Base-by-base conservation (phyloP, 1,284 basidiomycete genomes). In the Trichosporon sp. region DNA sequence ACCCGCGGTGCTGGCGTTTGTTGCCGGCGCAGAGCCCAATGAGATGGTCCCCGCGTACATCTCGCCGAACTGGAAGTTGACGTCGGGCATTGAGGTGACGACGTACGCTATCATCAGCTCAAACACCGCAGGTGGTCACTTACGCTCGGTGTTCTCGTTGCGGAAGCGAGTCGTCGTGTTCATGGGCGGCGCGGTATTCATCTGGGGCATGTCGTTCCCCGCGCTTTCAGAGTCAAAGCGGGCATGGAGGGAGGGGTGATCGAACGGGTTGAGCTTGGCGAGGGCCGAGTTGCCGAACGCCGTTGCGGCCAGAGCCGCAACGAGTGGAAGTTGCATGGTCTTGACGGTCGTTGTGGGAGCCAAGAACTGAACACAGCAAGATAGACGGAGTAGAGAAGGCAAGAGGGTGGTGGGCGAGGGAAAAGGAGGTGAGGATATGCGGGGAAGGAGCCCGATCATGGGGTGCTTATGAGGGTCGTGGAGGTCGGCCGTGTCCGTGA, bases 11-110 rank as follows among this genome's bases (percentile, higher is more conserved):
- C 13, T 27, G 1, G 25, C 18, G 62, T 58, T 62, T 1, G 27
- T 11, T 1, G 23, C n/a, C 25, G 27, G 4, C 1, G 23, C 25
- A 32, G 27, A 8, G 65, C 74, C 65, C 64, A 76, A 60, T 18
- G 71, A 70, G 29, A 76, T 70, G n/a, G 62, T 51, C 58, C 75
- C 75, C 9, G 74, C 67, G 65, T 76, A 76, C 64, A 74, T 47
- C 65, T 76, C 75, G 38, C 74, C 72, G 47, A 75, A 71, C 51
- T 72, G 68, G n/a, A 66, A 72, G 64, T 51, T 38, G 51, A 76
- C 71, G 1, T 75, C 71, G 25, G 75, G 74, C n/a, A 76, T 64
- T 4, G 64, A 67, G 11, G 65, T 25, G 65, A 75, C 70, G 21
- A 68, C 65, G 70, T 58, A 75, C 25, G 69, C 75, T 76, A 62